Percentiles rank a stretch among this genome's conserved stretches.
Conservation (phyloP, 164 flowering plant genomes). For the Vitis riparia region DNA sequence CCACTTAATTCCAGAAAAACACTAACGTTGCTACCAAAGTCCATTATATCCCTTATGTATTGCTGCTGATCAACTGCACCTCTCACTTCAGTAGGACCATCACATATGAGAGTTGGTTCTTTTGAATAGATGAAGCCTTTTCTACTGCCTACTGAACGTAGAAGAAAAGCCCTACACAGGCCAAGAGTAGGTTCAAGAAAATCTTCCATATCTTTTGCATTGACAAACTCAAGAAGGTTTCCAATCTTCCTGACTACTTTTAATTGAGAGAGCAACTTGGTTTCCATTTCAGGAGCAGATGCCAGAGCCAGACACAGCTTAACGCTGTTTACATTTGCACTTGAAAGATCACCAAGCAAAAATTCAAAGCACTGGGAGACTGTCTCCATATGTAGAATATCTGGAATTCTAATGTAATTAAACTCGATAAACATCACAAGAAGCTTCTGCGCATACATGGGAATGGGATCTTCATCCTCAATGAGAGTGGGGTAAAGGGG, state of each 20-base stretch:
- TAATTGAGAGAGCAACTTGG: conserved; percentile 71
- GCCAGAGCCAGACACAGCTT: conserved; percentile 84
- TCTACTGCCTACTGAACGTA: conserved; percentile 52
- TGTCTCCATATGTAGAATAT: conserved; percentile 70
- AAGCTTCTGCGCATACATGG: conserved; percentile 94
- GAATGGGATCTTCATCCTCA: conserved; percentile 96
- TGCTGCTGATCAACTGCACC: conserved; percentile 44
- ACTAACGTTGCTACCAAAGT: conserved; percentile 69
- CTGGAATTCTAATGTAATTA: conserved; percentile 63
- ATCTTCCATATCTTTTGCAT: conserved; percentile 86
- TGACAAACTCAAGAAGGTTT: conserved; percentile 81
- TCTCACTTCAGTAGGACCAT: conserved; percentile 34
- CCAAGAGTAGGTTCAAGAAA: conserved; percentile 87
- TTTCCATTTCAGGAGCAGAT: conserved; percentile 87
- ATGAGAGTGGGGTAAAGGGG: conserved; percentile 83
- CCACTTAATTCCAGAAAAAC: conserved; percentile 66
- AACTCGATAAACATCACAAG: conserved; percentile 91
- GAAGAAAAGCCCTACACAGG: conserved; percentile 74
- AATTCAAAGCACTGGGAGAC: conserved; percentile 88
- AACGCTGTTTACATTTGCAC: conserved; percentile 78
- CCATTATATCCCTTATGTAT: conserved; percentile 68
- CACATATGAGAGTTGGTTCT: conserved; percentile 62
- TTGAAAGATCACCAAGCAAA: conserved; percentile 80
- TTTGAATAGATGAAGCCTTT: conserved; percentile 43
- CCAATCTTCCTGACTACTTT: conserved; percentile 86